Evolutionary conservation across 73 alveolate species (phyloP), one percentile per base, ranked within the genome.

Genomic region (Breviolum minutum): DNA sequence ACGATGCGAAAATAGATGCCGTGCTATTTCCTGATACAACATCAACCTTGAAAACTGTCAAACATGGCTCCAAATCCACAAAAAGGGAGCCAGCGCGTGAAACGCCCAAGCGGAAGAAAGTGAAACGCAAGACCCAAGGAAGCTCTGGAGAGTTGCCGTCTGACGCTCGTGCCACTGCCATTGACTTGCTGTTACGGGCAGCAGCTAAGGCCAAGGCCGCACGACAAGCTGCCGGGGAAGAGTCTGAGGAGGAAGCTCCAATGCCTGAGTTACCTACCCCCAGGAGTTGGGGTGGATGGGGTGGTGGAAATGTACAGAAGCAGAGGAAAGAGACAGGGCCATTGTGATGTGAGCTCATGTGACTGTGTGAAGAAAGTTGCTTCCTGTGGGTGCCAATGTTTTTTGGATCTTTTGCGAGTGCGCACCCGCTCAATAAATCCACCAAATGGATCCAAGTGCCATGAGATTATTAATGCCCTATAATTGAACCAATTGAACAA

Each of bases 211-310:
- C 97, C 61, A 79, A 80, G 40, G 97, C 97, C 6, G 76, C 71
- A 20, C 76, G 97, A 10, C 90, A 7, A 5, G 80, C 89, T 11
- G 80, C 89, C 6, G 97, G 97, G 26, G 97, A 92, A 40, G 97
- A 92, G 89, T 92, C 97, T 22, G 97, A 92, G 27, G 97, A 92
- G 61, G 97, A 92, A 64, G 90, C 97, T 20, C 97, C 89, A 26
- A 24, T 92, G 70, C 97, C 97, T 29, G 87, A 92, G 79, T 89
- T 92, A 48, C 97, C 97, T 13, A 64, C 29, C n/a, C 68, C 90
- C 4, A 71, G 79, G 91, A 54, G 71, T 17, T 7, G 69, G 32
- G 6, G 27, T 9, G 6, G 80, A 7, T 7, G 32, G 13, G n/a
- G 79, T 14, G 76, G 70, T 9, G 63, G 8, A 6, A 22, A 74